These are phyloP conservation scores for Microcera coccophila DNA, from an alignment of 2,329 filamentous ascomycete genomes.

Conservation along the genomic window DNA sequence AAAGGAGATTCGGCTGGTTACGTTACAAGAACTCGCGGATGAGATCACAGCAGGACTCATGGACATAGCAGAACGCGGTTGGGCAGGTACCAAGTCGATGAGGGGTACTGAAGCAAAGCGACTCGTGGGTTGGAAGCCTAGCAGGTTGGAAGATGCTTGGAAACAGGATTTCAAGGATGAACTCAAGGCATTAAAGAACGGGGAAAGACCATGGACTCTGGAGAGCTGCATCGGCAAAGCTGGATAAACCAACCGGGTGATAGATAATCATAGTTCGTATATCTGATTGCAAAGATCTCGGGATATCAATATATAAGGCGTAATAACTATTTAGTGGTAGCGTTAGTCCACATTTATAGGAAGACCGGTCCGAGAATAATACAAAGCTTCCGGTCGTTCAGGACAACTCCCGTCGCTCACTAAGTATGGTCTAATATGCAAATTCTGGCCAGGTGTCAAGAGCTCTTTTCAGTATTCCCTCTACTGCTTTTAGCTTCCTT, in stretches of 20 bases:
- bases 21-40: constrained; percentile 4
- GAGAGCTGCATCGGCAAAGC: not conserved
- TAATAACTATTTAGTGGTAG: too few relatives aligned
- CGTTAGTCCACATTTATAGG: too few relatives aligned
- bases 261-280: too few relatives aligned
- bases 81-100: constrained; percentile 8
- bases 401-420: too few relatives aligned
- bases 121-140: constrained; percentile 3
- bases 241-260: not conserved
- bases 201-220: not conserved
- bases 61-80: constrained; percentile 8
- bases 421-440: too few relatives aligned
- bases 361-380: too few relatives aligned
- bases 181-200: not conserved
- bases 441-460: too few relatives aligned
- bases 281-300: too few relatives aligned
- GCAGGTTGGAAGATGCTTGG: not conserved
- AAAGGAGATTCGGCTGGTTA: constrained; percentile 2
- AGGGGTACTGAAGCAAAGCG: constrained; percentile 4
- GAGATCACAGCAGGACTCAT: constrained; percentile 7
- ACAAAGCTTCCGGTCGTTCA: too few relatives aligned
- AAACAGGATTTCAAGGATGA: not conserved
- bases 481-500: too few relatives aligned
- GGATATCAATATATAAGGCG: too few relatives aligned
- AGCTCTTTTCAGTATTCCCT: too few relatives aligned